A percentile compares a stretch with the other conserved stretches of the same genome.
These are phyloP conservation scores for Lentinula novae-zelandiae DNA, from an alignment of 1,284 basidiomycete genomes.

Conservation along the genomic window DNA sequence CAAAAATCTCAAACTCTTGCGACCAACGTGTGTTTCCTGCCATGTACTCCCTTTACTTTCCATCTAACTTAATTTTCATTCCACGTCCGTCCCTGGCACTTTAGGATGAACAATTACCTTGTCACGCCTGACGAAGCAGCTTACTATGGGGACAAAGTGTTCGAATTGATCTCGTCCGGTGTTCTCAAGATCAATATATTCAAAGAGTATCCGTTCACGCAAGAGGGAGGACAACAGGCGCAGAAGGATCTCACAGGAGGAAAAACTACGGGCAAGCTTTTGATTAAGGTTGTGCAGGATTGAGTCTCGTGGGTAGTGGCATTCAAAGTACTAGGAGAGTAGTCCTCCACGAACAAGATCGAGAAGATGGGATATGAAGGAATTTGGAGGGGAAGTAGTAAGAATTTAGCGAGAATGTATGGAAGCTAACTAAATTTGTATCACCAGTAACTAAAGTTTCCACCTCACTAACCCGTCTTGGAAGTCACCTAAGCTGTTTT, in stretches of 20 bases:
- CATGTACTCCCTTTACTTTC: conserved; percentile 23
- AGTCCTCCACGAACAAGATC: too few species aligned
- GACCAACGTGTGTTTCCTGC: conserved; percentile 53
- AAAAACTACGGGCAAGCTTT: conserved; percentile 80
- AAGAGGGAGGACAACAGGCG: conserved; percentile 74
- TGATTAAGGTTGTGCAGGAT: conserved; percentile 55
- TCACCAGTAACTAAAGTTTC: neutral
- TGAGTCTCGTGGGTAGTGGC: neutral
- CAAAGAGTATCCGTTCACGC: conserved; percentile 81
- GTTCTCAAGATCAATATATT: conserved; percentile 69
- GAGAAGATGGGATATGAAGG: too few species aligned
- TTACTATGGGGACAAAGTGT: conserved; percentile 66
- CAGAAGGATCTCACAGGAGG: conserved; percentile 79
- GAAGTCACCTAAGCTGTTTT: neutral
- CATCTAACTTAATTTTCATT: neutral
- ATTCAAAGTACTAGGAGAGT: too few species aligned
- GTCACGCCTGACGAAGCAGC: conserved; percentile 69
- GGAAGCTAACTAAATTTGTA: neutral
- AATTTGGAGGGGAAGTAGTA: neutral
- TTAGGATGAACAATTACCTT: conserved; percentile 62
- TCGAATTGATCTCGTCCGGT: conserved; percentile 61
- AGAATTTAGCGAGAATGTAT: neutral
- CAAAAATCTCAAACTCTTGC: conserved; percentile 82
- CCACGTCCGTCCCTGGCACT: neutral
- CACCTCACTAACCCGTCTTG: neutral